These are phyloP conservation scores for Geranium brycei DNA, from an alignment of 345 rosid species.

Conservation along the genomic window DNA sequence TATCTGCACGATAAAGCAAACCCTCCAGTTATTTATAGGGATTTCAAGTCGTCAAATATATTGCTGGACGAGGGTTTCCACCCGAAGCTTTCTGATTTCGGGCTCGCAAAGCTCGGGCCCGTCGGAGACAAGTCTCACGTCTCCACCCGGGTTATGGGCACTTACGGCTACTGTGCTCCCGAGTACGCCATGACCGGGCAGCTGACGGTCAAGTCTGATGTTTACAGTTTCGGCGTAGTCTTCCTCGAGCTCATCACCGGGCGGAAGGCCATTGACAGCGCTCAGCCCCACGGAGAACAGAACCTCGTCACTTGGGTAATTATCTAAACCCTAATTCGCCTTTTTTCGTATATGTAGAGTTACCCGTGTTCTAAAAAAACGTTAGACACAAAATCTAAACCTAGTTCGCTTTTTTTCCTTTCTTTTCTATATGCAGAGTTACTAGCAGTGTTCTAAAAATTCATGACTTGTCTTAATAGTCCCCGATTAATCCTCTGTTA, in stretches of 20 bases:
- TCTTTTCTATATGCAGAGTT: too few species aligned
- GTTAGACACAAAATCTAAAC: too few species aligned
- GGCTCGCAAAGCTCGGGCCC: constrained; percentile 98
- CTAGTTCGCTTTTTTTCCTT: too few species aligned
- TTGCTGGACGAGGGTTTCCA: constrained; percentile 78
- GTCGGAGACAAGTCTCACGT: constrained; percentile 96
- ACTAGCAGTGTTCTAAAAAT: too few species aligned
- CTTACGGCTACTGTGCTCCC: constrained; percentile 98
- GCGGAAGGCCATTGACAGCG: constrained; percentile 79
- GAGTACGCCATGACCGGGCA: constrained; percentile 99
- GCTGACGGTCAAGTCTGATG: constrained; percentile 86
- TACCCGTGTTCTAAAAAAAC: too few species aligned
- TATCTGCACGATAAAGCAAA: constrained; percentile 85
- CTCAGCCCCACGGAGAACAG: constrained; percentile 86
- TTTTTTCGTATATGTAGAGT: neutral
- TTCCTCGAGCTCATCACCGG: constrained; percentile 92
- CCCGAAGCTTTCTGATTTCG: constrained; percentile 95
- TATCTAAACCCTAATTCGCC: neutral
- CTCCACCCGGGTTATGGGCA: constrained; percentile 98
- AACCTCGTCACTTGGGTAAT: constrained; percentile 87
- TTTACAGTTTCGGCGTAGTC: constrained; percentile 91
- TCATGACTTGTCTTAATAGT: too few species aligned
- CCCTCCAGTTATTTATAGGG: constrained; percentile 95
- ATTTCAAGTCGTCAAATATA: constrained; percentile 93
- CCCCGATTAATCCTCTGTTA: too few species aligned